Percentiles rank a stretch among this genome's conserved stretches.
These are phyloP conservation scores for Amborella trichopoda DNA, from an alignment of 164 flowering plant species.

Conservation along the genomic window DNA sequence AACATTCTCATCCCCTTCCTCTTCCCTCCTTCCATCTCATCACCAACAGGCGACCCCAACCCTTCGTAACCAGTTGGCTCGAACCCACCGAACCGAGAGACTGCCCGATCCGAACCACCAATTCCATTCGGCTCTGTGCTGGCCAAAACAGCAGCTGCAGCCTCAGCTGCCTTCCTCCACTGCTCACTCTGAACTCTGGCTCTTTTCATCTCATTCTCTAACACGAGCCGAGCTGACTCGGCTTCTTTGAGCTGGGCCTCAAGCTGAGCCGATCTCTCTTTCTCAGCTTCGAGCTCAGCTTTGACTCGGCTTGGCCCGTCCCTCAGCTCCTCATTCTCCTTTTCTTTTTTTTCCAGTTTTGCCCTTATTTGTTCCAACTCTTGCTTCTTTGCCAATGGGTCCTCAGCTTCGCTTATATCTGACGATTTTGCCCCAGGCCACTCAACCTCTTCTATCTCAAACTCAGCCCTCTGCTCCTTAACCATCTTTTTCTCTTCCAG, in stretches of 20 bases:
- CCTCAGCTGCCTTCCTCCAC: conserved; percentile 98
- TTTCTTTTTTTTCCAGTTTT: conserved; percentile 27
- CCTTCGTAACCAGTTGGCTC: conserved; percentile 26
- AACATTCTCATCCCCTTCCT: conserved; percentile 64
- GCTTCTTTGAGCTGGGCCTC: conserved; percentile 49
- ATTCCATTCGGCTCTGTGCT: conserved; percentile 45
- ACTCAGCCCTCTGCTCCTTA: too few species aligned
- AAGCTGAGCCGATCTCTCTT: conserved; percentile 18
- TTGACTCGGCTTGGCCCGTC: too few species aligned
- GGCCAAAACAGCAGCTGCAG: conserved; percentile 73
- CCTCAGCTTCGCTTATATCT: neutral
- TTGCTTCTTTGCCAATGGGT: conserved; percentile 27
- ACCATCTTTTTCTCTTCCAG: too few species aligned
- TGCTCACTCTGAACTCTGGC: conserved; percentile 88
- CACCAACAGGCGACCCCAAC: conserved; percentile 49
- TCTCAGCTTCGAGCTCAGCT: too few species aligned
- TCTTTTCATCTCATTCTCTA: conserved; percentile 74
- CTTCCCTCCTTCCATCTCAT: conserved; percentile 38
- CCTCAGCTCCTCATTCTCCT: too few species aligned
- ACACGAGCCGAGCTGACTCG: conserved; percentile 35
- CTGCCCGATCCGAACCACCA: neutral
- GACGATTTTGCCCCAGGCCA: too few species aligned
- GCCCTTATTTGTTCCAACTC: conserved; percentile 21
- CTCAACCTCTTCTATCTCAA: too few species aligned
- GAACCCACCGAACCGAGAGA: conserved; percentile 14